A percentile compares a stretch with the other conserved stretches of the same genome.
Evolutionary conservation across 2,329 filamentous ascomycete genomes (phyloP).

Genomic region (Trichoderma breve): DNA sequence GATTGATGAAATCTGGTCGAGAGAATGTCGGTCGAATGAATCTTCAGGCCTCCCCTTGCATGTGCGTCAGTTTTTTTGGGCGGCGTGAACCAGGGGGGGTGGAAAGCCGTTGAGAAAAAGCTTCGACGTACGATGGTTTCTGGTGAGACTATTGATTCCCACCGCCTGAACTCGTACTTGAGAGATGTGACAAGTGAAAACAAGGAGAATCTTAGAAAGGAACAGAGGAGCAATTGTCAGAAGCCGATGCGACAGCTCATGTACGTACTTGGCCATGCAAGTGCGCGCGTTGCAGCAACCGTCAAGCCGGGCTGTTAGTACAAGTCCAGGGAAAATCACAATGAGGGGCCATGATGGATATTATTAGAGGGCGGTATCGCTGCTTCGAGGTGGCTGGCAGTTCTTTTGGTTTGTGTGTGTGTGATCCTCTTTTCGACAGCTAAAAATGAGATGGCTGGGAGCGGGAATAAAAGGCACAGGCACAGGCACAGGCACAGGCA

Average conservation of each 20-base stretch:
- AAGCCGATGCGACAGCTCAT: conserved; percentile 8
- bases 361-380: conserved; percentile 2
- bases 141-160: not conserved
- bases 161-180: not conserved
- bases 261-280: conserved; percentile 4
- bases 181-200: not conserved
- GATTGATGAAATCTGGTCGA: conserved; percentile 12
- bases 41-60: conserved; percentile 13
- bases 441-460: conserved; percentile 15
- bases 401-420: not conserved
- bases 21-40: conserved; percentile 11
- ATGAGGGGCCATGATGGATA: not conserved
- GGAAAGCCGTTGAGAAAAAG: not conserved
- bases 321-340: not conserved
- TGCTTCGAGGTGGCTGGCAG: conserved; percentile 8
- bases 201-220: not conserved
- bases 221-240: not conserved
- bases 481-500: not conserved
- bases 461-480: not conserved
- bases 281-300: conserved; percentile 8
- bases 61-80: conserved; percentile 7
- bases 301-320: not conserved
- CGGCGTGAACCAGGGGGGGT: conserved; percentile 8
- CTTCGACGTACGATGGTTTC: not conserved
- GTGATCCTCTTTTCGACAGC: not conserved